Evolutionary conservation across 176 grass and related monocot genomes (phyloP).

Genomic region (Themeda triandra): DNA sequence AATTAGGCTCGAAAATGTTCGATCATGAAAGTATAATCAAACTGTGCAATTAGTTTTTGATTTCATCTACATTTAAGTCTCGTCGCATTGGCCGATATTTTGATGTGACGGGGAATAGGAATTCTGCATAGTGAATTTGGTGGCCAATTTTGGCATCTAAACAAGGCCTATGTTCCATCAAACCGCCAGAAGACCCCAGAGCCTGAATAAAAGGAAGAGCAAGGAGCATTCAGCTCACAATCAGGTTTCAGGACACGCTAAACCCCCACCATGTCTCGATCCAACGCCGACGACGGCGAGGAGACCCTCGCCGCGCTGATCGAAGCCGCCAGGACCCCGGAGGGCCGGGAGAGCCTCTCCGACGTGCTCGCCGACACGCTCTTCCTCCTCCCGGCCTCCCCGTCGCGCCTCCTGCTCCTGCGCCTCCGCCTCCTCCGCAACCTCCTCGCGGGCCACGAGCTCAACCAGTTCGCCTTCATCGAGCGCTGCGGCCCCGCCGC

Average conservation of each 20-base stretch:
- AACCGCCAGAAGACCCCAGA: background rate
- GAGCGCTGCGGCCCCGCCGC: slow-evolving; percentile 31
- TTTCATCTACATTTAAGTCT: too few relatives aligned
- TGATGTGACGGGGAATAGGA: too few relatives aligned
- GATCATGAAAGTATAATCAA: too few relatives aligned
- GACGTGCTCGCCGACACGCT: slow-evolving; percentile 33
- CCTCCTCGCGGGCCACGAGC: slow-evolving; percentile 66
- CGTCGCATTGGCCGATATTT: too few relatives aligned
- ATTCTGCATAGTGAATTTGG: too few relatives aligned
- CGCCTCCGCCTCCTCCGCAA: slow-evolving; percentile 80
- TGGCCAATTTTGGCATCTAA: too few relatives aligned
- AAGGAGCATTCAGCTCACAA: background rate
- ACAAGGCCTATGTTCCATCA: background rate
- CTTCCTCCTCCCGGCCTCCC: slow-evolving; percentile 11
- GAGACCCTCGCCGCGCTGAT: slow-evolving; percentile 47
- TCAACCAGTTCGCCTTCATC: slow-evolving; percentile 70
- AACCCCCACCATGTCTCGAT: background rate
- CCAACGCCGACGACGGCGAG: slow-evolving; percentile 7
- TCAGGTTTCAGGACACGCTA: background rate
- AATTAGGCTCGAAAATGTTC: too few relatives aligned
- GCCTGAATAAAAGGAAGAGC: background rate
- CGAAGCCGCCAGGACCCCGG: slow-evolving; percentile 43
- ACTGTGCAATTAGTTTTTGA: too few relatives aligned
- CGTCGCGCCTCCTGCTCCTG: slow-evolving; percentile 30
- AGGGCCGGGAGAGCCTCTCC: slow-evolving; percentile 51